Evolutionary conservation across 768 basidiomycete genomes (phyloP), one percentile per base, ranked within the genome.

Genomic region (Trametes gibbosa): DNA sequence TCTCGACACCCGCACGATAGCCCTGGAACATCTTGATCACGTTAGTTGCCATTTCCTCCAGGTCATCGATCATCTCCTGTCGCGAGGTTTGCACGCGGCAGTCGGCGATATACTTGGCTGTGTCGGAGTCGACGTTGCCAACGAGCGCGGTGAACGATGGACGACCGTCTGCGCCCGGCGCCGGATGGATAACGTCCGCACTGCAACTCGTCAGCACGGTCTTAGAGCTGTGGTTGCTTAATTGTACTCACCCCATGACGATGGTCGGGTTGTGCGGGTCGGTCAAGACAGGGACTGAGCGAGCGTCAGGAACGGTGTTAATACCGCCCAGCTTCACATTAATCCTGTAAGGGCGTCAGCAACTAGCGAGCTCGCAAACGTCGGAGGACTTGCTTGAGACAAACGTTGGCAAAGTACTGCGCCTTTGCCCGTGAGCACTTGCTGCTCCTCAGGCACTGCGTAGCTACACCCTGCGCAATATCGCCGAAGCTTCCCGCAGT

Each of bases 301-400:
- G 75, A 0, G 87, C 79, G 50, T 90, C 87, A 0, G 90, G 90
- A 29, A 93, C 77, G 1, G 84, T 82, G 68, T 93, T 93, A 68
- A 92, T 87, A 1, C 91, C 91, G 14, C 90, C 91, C 0, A 92
- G 77, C 69, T 93, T 92, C 19, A 90, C 90, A 60, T 92, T 92
- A 64, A 92, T 79, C 69, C 90, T 92, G 59, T 23, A 21, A 23
- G 21, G 3, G 17, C 17, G 37, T 52, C 56, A 58, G 24, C 13
- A 5, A 21, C 56, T 5, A 6, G 14, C 29, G 58, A 50, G 24
- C 16, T 21, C 23, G 35, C 24, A 27, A 8, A 19, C 5, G 24
- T 17, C 27, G 43, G 37, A 23, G 9, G 12, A 72, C 84, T 64
- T 54, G 90, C 90, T 92, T 92, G 32, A 92, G 70, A 63, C 82